Evolutionary conservation across 306 rosid species (phyloP).

Genomic region (Pyrus communis): DNA sequence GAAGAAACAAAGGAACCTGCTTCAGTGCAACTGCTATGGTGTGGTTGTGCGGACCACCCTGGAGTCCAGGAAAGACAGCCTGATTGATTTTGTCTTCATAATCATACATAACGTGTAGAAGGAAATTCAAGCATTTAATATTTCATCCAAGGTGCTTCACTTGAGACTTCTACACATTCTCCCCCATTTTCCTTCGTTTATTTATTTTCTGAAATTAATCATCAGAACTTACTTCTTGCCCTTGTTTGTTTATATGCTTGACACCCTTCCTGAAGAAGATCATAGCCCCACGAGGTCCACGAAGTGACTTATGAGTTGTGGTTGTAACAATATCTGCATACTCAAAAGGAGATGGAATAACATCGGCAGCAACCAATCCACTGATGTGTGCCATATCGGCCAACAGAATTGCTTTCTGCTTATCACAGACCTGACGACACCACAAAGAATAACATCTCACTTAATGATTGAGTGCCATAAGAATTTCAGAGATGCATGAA

Average conservation of each 20-base stretch:
- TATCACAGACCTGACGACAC: slow-evolving; percentile 31
- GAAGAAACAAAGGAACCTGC: slow-evolving; percentile 38
- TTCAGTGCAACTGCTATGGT: slow-evolving; percentile 81
- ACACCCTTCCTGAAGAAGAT: slow-evolving; percentile 88
- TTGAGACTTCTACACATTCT: slow-evolving; percentile 6
- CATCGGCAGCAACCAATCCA: slow-evolving; percentile 44
- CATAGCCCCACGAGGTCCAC: slow-evolving; percentile 99
- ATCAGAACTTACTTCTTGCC: slow-evolving; percentile 70
- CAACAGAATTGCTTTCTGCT: slow-evolving; percentile 42
- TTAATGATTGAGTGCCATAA: background rate
- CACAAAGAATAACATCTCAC: background rate
- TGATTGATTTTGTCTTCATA: slow-evolving; percentile 78
- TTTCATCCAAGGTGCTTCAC: slow-evolving; percentile 9
- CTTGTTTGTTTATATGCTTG: slow-evolving; percentile 80
- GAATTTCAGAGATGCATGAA: background rate
- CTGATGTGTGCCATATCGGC: slow-evolving; percentile 50
- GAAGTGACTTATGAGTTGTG: slow-evolving; percentile 90
- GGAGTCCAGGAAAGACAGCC: slow-evolving; percentile 96
- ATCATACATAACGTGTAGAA: slow-evolving; percentile 60
- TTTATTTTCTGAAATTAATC: background rate
- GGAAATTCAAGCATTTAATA: slow-evolving; percentile 14
- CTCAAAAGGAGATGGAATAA: slow-evolving; percentile 46
- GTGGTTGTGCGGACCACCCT: slow-evolving; percentile 97
- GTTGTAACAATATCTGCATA: slow-evolving; percentile 70
- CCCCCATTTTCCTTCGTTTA: background rate